Conservation (phyloP, 2,329 filamentous ascomycete genomes). For the Venturia oleaginea region DNA sequence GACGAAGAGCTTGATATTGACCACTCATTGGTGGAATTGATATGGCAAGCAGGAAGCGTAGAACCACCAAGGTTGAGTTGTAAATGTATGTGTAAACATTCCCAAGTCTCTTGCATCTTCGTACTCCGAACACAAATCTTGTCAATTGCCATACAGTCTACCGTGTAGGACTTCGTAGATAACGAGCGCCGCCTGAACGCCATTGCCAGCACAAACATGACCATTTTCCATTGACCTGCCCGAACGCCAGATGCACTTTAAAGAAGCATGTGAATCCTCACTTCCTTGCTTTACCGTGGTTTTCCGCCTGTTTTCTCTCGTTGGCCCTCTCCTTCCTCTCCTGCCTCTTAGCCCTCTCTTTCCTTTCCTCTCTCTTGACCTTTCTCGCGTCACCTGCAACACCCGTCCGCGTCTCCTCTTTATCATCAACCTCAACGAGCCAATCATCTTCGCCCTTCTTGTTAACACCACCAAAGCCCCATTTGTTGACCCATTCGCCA, state of each 20-base stretch:
- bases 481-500: slow-evolving; percentile 86
- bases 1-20: too few species aligned
- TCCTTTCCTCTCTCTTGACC: slow-evolving; percentile 53
- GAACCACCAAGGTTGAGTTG: too few species aligned
- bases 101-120: too few species aligned
- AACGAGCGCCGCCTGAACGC: neutral
- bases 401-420: slow-evolving; percentile 53
- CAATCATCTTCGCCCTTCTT: slow-evolving; percentile 76
- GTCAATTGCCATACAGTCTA: neutral
- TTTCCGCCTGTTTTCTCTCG: slow-evolving; percentile 60
- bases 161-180: neutral
- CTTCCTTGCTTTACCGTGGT: neutral
- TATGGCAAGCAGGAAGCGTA: too few species aligned
- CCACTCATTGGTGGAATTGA: too few species aligned
- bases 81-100: too few species aligned
- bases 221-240: neutral
- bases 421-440: slow-evolving; percentile 83
- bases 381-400: slow-evolving; percentile 51
- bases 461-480: slow-evolving; percentile 89
- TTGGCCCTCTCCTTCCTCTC: slow-evolving; percentile 37
- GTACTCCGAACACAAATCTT: too few species aligned
- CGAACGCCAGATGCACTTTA: neutral
- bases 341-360: slow-evolving; percentile 33
- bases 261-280: neutral
- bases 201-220: neutral